These are phyloP conservation scores for Abelmoschus esculentus DNA, from an alignment of 345 rosid species.

Conservation along the genomic window DNA sequence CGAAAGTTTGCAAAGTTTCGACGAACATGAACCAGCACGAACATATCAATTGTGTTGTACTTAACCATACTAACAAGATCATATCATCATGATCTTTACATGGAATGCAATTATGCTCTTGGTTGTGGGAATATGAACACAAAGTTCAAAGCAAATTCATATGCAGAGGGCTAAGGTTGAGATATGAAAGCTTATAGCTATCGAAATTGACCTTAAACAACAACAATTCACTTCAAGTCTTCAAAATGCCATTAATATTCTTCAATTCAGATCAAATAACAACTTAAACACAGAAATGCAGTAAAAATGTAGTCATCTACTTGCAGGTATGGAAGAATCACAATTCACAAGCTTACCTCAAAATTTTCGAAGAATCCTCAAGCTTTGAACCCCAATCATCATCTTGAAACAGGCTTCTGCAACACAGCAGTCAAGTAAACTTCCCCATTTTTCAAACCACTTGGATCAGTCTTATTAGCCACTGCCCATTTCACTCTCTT, in stretches of 20 bases:
- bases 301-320: neutral
- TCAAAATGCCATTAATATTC: neutral
- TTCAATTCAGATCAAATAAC: neutral
- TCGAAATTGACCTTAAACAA: neutral
- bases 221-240: neutral
- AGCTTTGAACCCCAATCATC: slow-evolving; percentile 8
- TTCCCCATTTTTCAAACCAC: slow-evolving; percentile 62
- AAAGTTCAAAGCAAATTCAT: neutral
- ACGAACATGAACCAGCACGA: neutral
- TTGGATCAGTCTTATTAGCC: slow-evolving; percentile 58
- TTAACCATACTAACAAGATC: neutral
- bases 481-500: slow-evolving; percentile 97
- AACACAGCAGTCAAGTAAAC: slow-evolving; percentile 85
- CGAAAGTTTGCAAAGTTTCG: neutral
- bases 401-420: slow-evolving; percentile 74
- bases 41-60: neutral
- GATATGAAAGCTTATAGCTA: neutral
- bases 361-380: slow-evolving; percentile 14
- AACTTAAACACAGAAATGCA: neutral
- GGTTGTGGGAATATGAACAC: neutral
- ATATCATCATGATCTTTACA: neutral
- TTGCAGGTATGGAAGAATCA: neutral
- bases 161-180: neutral
- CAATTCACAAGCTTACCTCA: neutral
- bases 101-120: neutral